Base-by-base conservation (phyloP, 1,139 yeast genomes). In the Blastobotrys persicus region DNA sequence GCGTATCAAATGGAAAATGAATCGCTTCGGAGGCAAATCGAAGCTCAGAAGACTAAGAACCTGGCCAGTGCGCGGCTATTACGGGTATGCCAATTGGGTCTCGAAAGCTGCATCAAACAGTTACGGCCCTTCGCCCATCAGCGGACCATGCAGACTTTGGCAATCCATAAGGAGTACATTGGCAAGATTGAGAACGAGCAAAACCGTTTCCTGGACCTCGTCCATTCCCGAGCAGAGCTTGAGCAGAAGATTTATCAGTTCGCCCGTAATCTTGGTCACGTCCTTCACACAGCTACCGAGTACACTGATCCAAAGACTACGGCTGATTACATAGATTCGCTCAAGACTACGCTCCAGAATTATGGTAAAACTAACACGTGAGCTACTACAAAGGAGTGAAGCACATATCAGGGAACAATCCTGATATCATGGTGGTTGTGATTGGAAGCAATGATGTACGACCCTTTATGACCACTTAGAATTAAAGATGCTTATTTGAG, bases 171-270 rank as follows among this genome's bases (percentile, higher is more conserved):
- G 18, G 47, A 51, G 20, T 60, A 61, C 41, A 54, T 60, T 16
- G 51, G 38, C n/a, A 35, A 53, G 45, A 57, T 63, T 17, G 62
- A 61, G 19, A 52, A 43, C 1, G 61, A 62, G 50, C 63, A 60
- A 41, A 49, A 55, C 35, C 48, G 42, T 23, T 57, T 57, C 33
- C 51, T 54, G 31, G 57, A 50, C 16, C 46, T 60, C 42, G 56
- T 57, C 19, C 56, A 55, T 16, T 53, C 56, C 28, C 59, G 60
- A 35, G 57, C 60, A 2, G 51, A 49, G 40, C 54, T 62, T 4
- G 64, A 63, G 45, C 45, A 52, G 32, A 46, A 51, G 28, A 51
- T 60, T 1, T 60, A 50, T 33, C 47, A 43, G n/a, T 39, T 61
- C 9, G 56, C 63, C 3, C 49, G 60, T 13, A 47, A 48, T 13